phyloP scores from a whole-genome alignment of 2,329 filamentous ascomycete genomes.

The Penicillium sp. region DNA sequence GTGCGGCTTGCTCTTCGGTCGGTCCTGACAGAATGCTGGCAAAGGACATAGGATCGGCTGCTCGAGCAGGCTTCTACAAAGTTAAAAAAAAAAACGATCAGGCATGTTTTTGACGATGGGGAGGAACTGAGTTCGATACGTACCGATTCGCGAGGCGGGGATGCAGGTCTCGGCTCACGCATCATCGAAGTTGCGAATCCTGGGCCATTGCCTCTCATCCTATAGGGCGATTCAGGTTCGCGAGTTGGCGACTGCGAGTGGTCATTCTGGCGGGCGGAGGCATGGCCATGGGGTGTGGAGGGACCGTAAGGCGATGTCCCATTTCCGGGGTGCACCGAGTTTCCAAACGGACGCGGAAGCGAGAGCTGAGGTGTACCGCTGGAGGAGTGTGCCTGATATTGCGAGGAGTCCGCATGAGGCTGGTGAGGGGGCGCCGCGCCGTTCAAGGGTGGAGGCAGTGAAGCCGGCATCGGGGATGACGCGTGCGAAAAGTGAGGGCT shows the following conservation, averaged over 20 bases:
- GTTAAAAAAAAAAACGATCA: conserved; percentile 19
- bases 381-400: conserved; percentile 36
- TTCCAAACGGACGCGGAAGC: conserved; percentile 36
- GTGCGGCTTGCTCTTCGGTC: conserved; percentile 57
- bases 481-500: conserved; percentile 44
- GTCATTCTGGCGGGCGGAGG: conserved; percentile 35
- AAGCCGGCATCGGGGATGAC: conserved; percentile 40
- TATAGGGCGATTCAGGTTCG: conserved; percentile 38
- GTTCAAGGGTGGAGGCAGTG: conserved; percentile 41
- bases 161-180: conserved; percentile 33
- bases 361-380: conserved; percentile 33
- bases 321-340: conserved; percentile 35
- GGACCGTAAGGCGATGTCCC: conserved; percentile 39
- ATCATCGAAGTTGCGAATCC: conserved; percentile 33
- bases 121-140: conserved; percentile 17
- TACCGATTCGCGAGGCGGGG: conserved; percentile 44
- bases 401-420: conserved; percentile 34
- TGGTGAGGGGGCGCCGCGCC: conserved; percentile 31
- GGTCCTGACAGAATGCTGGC: conserved; percentile 87
- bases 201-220: conserved; percentile 30
- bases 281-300: conserved; percentile 43
- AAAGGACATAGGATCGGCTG: conserved; percentile 89
- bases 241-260: conserved; percentile 44
- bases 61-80: conserved; percentile 64
- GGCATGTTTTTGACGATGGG: background rate